Conservation (phyloP, 2,329 filamentous ascomycete genomes). For the Paracorniculantispora psalliotae region DNA sequence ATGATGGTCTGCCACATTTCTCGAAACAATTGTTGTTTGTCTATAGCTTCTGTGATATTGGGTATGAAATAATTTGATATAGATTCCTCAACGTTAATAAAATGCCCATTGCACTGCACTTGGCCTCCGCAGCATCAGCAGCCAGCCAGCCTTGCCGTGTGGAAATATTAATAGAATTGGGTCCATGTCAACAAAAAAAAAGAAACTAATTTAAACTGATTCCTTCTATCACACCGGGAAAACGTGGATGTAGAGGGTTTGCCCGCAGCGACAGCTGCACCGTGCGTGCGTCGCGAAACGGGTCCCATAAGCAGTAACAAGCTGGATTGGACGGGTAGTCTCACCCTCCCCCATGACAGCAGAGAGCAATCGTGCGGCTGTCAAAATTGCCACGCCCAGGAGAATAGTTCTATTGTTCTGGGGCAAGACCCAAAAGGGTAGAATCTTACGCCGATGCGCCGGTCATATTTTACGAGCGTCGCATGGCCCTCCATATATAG, state of each 20-base stretch:
- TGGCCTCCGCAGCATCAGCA: not conserved
- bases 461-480: slow-evolving; percentile 6
- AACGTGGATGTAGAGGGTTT: not conserved
- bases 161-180: not conserved
- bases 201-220: not conserved
- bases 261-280: not conserved
- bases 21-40: not conserved
- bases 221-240: not conserved
- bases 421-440: not conserved
- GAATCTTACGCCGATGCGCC: not conserved
- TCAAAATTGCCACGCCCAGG: not conserved
- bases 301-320: slow-evolving; percentile 8
- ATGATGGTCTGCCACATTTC: not conserved
- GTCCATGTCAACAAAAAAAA: not conserved
- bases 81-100: not conserved
- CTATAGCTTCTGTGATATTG: not conserved
- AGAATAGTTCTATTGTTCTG: not conserved
- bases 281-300: not conserved
- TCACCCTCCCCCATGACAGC: not conserved
- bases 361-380: not conserved
- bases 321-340: slow-evolving; percentile 1
- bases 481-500: not conserved
- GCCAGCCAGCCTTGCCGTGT: not conserved
- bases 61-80: not conserved
- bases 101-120: not conserved